Conservation (phyloP, 306 rosid genomes). For the Cicer yamashitae region DNA sequence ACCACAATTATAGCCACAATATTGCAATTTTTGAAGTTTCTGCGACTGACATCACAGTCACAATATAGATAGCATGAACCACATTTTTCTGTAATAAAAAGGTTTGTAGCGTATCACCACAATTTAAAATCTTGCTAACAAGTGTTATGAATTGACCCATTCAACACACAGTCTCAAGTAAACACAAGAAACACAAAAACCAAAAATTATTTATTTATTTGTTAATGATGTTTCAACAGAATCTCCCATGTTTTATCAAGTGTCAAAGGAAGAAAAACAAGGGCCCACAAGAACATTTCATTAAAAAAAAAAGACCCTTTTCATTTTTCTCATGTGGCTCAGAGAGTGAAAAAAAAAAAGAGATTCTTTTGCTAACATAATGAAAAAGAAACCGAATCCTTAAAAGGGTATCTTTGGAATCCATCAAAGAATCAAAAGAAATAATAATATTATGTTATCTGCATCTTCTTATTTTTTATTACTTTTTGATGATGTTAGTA, state of each 20-base stretch:
- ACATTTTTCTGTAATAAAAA: too few species aligned
- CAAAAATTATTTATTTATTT: not conserved
- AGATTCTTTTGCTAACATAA: slow-evolving; percentile 7
- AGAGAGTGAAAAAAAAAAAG: not conserved
- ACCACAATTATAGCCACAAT: too few species aligned
- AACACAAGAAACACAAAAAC: slow-evolving; percentile 4
- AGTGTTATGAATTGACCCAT: slow-evolving; percentile 28
- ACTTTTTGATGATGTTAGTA: not conserved
- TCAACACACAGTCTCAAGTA: not conserved
- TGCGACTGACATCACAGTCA: too few species aligned
- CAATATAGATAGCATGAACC: too few species aligned
- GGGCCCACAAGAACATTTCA: slow-evolving; percentile 41
- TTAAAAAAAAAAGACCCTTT: not conserved
- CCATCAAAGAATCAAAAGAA: slow-evolving; percentile 3
- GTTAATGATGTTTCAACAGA: not conserved
- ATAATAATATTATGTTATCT: not conserved
- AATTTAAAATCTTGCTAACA: not conserved
- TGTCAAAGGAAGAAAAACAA: slow-evolving; percentile 39
- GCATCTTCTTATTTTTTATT: not conserved
- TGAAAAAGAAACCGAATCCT: slow-evolving; percentile 39
- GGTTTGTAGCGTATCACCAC: too few species aligned
- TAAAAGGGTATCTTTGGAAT: slow-evolving; percentile 33
- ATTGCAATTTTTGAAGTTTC: too few species aligned
- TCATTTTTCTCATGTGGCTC: not conserved
- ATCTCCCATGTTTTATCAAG: not conserved